Evolutionary conservation across 805 yeast genomes (phyloP), one percentile per base, ranked within the genome.

Genomic region (Sugiyamaella marilandica): DNA sequence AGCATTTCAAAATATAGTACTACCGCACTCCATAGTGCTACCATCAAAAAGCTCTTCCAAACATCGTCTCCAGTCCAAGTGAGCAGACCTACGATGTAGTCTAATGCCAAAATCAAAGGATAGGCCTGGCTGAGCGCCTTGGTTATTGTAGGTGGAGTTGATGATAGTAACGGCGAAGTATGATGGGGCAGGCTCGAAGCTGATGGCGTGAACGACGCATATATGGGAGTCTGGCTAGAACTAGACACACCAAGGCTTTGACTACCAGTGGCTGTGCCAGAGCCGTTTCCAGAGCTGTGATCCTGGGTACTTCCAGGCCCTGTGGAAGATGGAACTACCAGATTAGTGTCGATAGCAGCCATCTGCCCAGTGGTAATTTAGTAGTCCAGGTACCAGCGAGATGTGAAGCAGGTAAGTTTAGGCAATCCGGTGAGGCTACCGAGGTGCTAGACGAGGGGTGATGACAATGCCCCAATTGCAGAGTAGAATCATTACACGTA

Each of bases 1-100:
- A 90, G 68, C n/a, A 74, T 70, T 62, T 90, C 95, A 65, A 87
- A 87, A 69, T 90, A 87, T n/a, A 85, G 69, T 18, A 88, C 86
- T 2, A 78, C 64, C 3, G 85, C 70, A 1, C 81, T 72, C 66
- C 79, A 83, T 10, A 73, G 60, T 1, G 81, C 71, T 21, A 85
- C 77, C 45, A 85, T 61, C 26, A 89, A 74, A 16, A 86, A 72
- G 61, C 89, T 82, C 52, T 84, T 70, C 88, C 92, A 89, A 33
- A 79, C 74, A 65, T 88, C 94, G 35, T 86, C 91, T 56, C 83
- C 83, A 2, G 97, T 87, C 99, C 99, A 92, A 0, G 98, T 91
- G 35, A 87, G 68, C 37, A 90, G 75, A 41, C 87, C 83, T 51
- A 90, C 73, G 1, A 80, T 57, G 59, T 83, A 81, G 66, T 91